These are phyloP conservation scores for Zizania palustris DNA, from an alignment of 202 grass and related monocot genomes.

Conservation along the genomic window DNA sequence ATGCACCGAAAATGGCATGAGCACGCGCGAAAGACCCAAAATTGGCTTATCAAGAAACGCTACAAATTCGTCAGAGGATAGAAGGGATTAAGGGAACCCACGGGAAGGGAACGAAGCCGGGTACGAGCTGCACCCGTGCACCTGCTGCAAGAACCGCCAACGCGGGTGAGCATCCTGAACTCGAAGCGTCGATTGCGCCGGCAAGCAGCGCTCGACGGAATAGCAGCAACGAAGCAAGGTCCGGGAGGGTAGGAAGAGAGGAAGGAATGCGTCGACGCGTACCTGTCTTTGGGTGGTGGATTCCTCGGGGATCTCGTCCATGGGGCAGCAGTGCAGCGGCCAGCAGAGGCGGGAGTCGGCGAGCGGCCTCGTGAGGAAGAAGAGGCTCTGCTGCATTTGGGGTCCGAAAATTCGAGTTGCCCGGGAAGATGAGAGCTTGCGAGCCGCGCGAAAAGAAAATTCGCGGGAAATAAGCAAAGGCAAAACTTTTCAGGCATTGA, in stretches of 20 bases:
- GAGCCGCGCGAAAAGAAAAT: not conserved
- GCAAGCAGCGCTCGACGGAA: not conserved
- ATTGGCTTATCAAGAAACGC: not conserved
- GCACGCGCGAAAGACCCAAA: conserved; percentile 26
- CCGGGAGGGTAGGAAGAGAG: not conserved
- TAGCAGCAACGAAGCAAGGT: not conserved
- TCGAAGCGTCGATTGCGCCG: not conserved
- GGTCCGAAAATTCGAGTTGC: conserved; percentile 12
- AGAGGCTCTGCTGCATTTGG: not conserved
- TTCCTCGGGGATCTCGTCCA: conserved; percentile 35
- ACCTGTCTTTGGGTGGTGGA: conserved; percentile 19
- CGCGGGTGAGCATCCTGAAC: not conserved
- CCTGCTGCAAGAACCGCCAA: conserved; percentile 42
- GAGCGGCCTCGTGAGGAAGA: not conserved
- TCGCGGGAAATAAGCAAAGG: no score
- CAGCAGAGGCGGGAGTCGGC: not conserved
- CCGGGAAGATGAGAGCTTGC: conserved; percentile 5
- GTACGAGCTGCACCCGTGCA: conserved; percentile 34
- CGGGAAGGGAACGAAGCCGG: conserved; percentile 64
- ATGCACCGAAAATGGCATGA: conserved; percentile 1
- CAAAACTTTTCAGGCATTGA: no score
- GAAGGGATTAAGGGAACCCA: conserved; percentile 48
- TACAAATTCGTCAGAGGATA: not conserved
- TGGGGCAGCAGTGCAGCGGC: not conserved
- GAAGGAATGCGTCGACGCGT: not conserved